These are phyloP conservation scores for Ogataea hybrid DNA, from an alignment of 1,139 yeast species.

Conservation along the genomic window DNA sequence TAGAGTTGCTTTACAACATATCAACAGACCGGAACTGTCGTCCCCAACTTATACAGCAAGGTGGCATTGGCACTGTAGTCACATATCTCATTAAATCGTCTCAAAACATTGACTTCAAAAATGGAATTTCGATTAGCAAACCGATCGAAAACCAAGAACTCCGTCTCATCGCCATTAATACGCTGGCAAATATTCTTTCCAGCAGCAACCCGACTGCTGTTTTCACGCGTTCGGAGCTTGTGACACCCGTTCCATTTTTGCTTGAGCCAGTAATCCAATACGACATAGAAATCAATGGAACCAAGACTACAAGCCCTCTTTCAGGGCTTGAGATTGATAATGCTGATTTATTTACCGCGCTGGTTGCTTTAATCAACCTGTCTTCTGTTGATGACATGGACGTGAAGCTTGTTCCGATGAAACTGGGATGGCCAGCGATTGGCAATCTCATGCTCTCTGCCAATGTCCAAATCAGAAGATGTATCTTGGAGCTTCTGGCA, in stretches of 20 bases:
- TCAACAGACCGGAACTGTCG: slow-evolving; percentile 28
- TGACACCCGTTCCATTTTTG: slow-evolving; percentile 46
- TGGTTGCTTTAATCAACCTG: slow-evolving; percentile 50
- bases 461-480: slow-evolving; percentile 40
- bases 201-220: slow-evolving; percentile 40
- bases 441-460: slow-evolving; percentile 37
- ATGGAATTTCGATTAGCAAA: slow-evolving; percentile 8
- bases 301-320: slow-evolving; percentile 32
- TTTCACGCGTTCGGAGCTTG: slow-evolving; percentile 41
- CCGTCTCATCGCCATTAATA: slow-evolving; percentile 32
- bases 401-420: slow-evolving; percentile 36
- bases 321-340: slow-evolving; percentile 30
- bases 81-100: slow-evolving; percentile 40
- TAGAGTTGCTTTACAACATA: slow-evolving; percentile 26
- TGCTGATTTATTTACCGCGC: slow-evolving; percentile 43
- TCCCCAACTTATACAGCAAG: slow-evolving; percentile 45
- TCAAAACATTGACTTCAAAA: slow-evolving; percentile 23
- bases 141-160: slow-evolving; percentile 22
- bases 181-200: slow-evolving; percentile 45
- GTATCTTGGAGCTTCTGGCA: slow-evolving; percentile 48
- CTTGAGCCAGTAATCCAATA: slow-evolving; percentile 41
- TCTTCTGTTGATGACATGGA: slow-evolving; percentile 35
- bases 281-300: slow-evolving; percentile 23
- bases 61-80: slow-evolving; percentile 40
- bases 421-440: slow-evolving; percentile 39